Conservation (phyloP, 768 basidiomycete genomes). For the Phanerodontia chrysosporium region DNA sequence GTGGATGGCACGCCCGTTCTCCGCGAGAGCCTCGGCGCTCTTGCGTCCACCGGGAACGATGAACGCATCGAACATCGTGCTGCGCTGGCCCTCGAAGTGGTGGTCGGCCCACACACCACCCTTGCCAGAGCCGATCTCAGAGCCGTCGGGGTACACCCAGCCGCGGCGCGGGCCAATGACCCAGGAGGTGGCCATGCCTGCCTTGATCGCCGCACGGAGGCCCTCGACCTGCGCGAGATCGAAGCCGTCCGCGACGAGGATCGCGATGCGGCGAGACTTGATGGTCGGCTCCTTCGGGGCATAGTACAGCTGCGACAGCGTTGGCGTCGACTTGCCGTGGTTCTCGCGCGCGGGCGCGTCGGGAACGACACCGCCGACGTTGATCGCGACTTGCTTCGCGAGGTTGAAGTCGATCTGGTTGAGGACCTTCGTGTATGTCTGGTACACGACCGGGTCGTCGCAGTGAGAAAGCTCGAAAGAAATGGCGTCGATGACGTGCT, state of each 20-base stretch:
- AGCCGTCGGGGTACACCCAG: slow-evolving; percentile 36
- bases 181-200: slow-evolving; percentile 53
- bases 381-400: slow-evolving; percentile 61
- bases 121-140: slow-evolving; percentile 20
- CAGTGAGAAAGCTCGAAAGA: slow-evolving; percentile 85
- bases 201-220: slow-evolving; percentile 49
- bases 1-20: slow-evolving; percentile 71
- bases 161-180: slow-evolving; percentile 67
- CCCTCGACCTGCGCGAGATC: slow-evolving; percentile 53
- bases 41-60: slow-evolving; percentile 69
- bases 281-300: slow-evolving; percentile 54
- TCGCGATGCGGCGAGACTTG: slow-evolving; percentile 66
- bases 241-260: slow-evolving; percentile 76
- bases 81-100: slow-evolving; percentile 73
- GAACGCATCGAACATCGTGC: slow-evolving; percentile 81
- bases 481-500: slow-evolving; percentile 66
- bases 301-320: slow-evolving; percentile 59
- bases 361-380: slow-evolving; percentile 59
- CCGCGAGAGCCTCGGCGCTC: slow-evolving; percentile 52
- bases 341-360: slow-evolving; percentile 46
- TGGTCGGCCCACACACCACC: slow-evolving; percentile 53
- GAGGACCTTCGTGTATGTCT: slow-evolving; percentile 60
- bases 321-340: slow-evolving; percentile 50
- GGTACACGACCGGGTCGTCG: slow-evolving; percentile 69
- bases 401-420: slow-evolving; percentile 73